Base-by-base conservation (phyloP, 2,329 filamentous ascomycete species). In the Phaeosphaeriaceae sp. region DNA sequence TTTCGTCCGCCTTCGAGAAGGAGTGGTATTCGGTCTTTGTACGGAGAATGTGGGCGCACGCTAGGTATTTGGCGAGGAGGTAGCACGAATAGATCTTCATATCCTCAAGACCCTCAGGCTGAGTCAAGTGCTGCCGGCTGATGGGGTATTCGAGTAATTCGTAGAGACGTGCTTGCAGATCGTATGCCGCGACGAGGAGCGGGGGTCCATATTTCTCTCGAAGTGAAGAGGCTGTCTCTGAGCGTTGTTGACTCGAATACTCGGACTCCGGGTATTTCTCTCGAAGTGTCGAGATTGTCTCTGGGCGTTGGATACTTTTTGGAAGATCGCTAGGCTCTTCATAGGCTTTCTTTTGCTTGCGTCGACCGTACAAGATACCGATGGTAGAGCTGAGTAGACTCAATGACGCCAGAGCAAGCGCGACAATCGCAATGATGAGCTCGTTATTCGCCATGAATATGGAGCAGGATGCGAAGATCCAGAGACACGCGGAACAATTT, bases 181-280 rank as follows among this genome's bases (percentile, higher is more conserved):
- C 49, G 40, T 56, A 48, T 8, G 55, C 55, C 5, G 58, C 51
- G 64, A 66, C 48, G 9, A 57, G 28, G 3, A 54, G 46, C 7
- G 50, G 56, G 15, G 35, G 35, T 13, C 35, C 35, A n/a, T 40
- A 40, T 40, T 40, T 40, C 6, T 40, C 35, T 40, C 11, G 13
- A 15, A 40, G 35, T 15, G 35, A 17, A 5, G 11, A 40, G 35
- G n/a, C 35, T n/a, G 35, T 40, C 15, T 40, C 35, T 40, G 17
- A n/a, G n/a, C 26, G 26, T 28, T 28, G 26, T 28, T 28, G 26
- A 28, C 4, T 28, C 26, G 4, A 9, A 28, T 28, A 9, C 26
- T 28, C 26, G 26, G 9, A 28, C 26, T 28, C 26, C 9, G 26
- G n/a, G 9, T 28, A 4, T 28, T 28, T 9, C 26, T 5, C 26